phyloP scores from a whole-genome alignment of 306 rosid species.

The Cucurbita argyrosperma region DNA sequence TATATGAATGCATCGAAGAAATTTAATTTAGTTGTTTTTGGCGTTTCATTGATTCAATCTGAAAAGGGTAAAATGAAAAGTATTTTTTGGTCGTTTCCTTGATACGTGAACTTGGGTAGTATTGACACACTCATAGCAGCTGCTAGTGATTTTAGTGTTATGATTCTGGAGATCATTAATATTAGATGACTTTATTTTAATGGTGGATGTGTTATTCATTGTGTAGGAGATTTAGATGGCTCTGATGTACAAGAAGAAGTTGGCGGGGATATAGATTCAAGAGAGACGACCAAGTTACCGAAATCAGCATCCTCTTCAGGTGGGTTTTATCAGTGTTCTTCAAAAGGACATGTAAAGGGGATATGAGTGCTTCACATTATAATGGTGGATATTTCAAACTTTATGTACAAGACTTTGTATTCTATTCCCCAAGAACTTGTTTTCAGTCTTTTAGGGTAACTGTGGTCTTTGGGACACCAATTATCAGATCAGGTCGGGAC shows the following conservation, averaged over 20 bases:
- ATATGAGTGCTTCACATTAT: conserved; percentile 86
- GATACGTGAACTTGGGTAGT: background rate
- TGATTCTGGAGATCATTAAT: background rate
- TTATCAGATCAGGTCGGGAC: conserved; percentile 54
- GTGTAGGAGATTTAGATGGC: conserved; percentile 91
- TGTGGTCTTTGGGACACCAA: conserved; percentile 69
- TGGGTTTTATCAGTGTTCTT: conserved; percentile 88
- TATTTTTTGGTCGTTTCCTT: background rate
- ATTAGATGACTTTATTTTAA: background rate
- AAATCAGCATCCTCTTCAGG: conserved; percentile 99
- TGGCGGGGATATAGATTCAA: conserved; percentile 57
- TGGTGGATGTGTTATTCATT: background rate
- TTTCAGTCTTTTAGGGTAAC: conserved; percentile 84
- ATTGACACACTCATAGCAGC: background rate
- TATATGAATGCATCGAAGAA: background rate
- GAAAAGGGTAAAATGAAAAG: background rate
- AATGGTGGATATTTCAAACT: conserved; percentile 82
- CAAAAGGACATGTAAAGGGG: conserved; percentile 92
- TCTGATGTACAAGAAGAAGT: conserved; percentile 59
- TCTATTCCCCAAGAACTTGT: conserved; percentile 67
- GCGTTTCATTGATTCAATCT: background rate
- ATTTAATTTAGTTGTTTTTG: background rate
- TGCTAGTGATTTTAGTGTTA: background rate
- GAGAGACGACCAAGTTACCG: conserved; percentile 55
- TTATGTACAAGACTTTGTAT: conserved; percentile 69